A percentile compares a stretch with the other conserved stretches of the same genome.
Conservation (phyloP, 192 early-diverging fungal species). For the Umbelopsis sp. region DNA sequence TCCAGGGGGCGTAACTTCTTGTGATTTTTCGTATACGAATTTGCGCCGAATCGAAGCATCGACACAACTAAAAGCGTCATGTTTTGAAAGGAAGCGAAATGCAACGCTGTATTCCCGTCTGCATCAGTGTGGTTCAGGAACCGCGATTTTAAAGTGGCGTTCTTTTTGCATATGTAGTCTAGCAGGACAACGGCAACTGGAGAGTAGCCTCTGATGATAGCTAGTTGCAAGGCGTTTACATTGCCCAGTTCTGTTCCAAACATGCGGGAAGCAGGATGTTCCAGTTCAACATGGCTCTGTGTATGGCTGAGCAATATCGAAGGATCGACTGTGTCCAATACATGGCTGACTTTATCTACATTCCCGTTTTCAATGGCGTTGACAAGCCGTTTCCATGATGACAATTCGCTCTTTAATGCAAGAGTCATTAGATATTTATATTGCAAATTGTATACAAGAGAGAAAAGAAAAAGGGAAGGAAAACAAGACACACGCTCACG, state of each 20-base stretch:
- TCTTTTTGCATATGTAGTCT: not conserved
- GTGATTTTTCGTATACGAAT: slow-evolving; percentile 9
- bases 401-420: not conserved
- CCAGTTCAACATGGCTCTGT: not conserved
- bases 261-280: not conserved
- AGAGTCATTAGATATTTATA: slow-evolving; percentile 7
- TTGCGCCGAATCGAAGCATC: slow-evolving; percentile 25
- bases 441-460: not conserved
- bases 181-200: slow-evolving; percentile 18
- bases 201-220: slow-evolving; percentile 21
- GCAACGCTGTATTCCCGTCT: slow-evolving; percentile 25
- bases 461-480: not conserved
- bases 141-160: not conserved
- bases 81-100: slow-evolving; percentile 25
- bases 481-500: slow-evolving; percentile 1
- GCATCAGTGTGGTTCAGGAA: slow-evolving; percentile 38
- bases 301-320: not conserved
- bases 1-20: not conserved
- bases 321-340: not conserved
- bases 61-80: slow-evolving; percentile 20
- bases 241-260: slow-evolving; percentile 29
- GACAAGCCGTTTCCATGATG: not conserved
- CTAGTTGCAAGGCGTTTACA: slow-evolving; percentile 35
- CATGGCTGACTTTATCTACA: not conserved
- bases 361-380: slow-evolving; percentile 3